phyloP scores from a whole-genome alignment of 306 rosid genomes.

The Mucuna pruriens region DNA sequence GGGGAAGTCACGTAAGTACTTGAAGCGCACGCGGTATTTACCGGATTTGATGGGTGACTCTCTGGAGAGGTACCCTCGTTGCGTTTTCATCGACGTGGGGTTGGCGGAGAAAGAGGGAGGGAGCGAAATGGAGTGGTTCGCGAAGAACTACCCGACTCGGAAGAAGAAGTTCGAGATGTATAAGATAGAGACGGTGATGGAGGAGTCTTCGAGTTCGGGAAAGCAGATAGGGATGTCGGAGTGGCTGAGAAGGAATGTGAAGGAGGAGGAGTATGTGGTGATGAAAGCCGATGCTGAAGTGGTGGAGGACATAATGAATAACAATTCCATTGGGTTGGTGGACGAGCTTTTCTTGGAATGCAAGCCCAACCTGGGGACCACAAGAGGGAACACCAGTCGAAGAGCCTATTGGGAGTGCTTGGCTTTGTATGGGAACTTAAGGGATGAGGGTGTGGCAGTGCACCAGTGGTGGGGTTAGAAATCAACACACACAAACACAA shows the following conservation, averaged over 20 bases:
- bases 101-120: constrained; percentile 57
- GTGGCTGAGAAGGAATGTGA: constrained; percentile 72
- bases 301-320: constrained; percentile 77
- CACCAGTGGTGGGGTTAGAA: constrained; percentile 92
- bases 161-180: constrained; percentile 71
- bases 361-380: constrained; percentile 48
- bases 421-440: constrained; percentile 76
- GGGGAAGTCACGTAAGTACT: constrained; percentile 55
- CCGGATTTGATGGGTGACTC: constrained; percentile 85
- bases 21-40: constrained; percentile 59
- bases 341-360: constrained; percentile 93
- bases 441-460: constrained; percentile 91
- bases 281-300: constrained; percentile 86
- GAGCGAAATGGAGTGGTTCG: constrained; percentile 61
- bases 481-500: too few relatives aligned
- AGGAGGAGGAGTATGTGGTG: constrained; percentile 80
- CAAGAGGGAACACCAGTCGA: not conserved
- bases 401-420: constrained; percentile 90
- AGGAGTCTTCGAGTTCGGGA: constrained; percentile 24
- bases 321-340: constrained; percentile 54
- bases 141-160: constrained; percentile 64
- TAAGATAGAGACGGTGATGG: constrained; percentile 56
- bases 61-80: constrained; percentile 65
- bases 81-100: constrained; percentile 75
- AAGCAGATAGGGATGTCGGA: constrained; percentile 58